These are phyloP conservation scores for Russula abietina DNA, from an alignment of 768 basidiomycete species.

Conservation along the genomic window DNA sequence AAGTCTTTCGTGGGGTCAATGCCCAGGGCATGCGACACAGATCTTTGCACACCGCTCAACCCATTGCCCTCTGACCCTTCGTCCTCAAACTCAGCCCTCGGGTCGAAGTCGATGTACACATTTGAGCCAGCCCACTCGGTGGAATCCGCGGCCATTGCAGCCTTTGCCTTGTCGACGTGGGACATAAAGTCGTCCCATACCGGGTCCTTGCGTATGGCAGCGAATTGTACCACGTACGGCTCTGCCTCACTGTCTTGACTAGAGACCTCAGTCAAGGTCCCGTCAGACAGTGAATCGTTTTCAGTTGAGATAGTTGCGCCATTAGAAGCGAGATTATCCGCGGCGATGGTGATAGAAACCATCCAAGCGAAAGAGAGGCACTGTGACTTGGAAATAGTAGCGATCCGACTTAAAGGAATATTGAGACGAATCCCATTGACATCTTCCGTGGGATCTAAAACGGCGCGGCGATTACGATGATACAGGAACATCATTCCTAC, in stretches of 20 bases:
- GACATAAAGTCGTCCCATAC: conserved; percentile 15
- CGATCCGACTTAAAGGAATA: conserved; percentile 40
- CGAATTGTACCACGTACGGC: conserved; percentile 18
- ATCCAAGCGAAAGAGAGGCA: conserved; percentile 26
- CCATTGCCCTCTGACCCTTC: neutral
- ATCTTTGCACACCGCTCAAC: conserved; percentile 4
- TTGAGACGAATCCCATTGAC: conserved; percentile 40
- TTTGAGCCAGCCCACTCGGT: conserved; percentile 19
- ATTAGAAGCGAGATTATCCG: conserved; percentile 1
- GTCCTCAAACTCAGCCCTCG: neutral
- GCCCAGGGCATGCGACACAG: conserved; percentile 14
- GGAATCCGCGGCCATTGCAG: neutral
- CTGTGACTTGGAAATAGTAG: conserved; percentile 23
- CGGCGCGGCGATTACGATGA: conserved; percentile 39
- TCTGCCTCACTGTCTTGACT: conserved; percentile 5
- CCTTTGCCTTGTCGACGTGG: conserved; percentile 10
- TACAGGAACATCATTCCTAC: conserved; percentile 42
- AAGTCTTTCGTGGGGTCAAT: conserved; percentile 16
- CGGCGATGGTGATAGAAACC: conserved; percentile 20
- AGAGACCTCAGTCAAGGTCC: neutral
- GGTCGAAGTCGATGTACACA: conserved; percentile 22
- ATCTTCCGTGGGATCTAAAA: conserved; percentile 31
- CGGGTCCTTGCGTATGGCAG: conserved; percentile 12
- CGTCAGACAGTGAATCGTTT: conserved; percentile 12
- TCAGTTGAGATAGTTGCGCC: neutral